Evolutionary conservation across 257 asterid genomes (phyloP).

Genomic region (Nicotiana attenuata): DNA sequence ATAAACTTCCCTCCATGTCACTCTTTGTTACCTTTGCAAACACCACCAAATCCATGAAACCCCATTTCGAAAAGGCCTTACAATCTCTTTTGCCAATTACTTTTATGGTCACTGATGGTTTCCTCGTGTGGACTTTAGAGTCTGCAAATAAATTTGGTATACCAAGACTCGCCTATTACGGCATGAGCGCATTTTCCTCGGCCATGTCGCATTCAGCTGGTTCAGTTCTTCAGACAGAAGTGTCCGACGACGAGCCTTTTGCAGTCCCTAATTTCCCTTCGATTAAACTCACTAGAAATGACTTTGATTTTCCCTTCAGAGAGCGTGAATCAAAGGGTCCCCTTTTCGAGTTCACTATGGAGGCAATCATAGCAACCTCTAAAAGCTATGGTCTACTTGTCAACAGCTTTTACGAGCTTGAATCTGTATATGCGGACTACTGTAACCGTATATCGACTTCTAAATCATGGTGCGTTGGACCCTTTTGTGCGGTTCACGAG

Average conservation of each 20-base stretch:
- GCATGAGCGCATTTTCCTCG: slow-evolving; percentile 32
- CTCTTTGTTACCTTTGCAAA: slow-evolving; percentile 36
- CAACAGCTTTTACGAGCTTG: slow-evolving; percentile 57
- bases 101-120: slow-evolving; percentile 60
- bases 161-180: slow-evolving; percentile 43
- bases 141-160: slow-evolving; percentile 41
- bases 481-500: slow-evolving; percentile 32
- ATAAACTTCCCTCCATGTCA: slow-evolving; percentile 53
- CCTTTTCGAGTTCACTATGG: slow-evolving; percentile 24
- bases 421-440: slow-evolving; percentile 26
- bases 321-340: slow-evolving; percentile 33
- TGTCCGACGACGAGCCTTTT: slow-evolving; percentile 35
- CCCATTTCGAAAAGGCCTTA: slow-evolving; percentile 43
- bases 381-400: slow-evolving; percentile 46
- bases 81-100: slow-evolving; percentile 14
- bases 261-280: slow-evolving; percentile 35
- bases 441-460: neutral
- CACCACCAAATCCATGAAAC: slow-evolving; percentile 38
- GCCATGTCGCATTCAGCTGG: neutral
- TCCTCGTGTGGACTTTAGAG: slow-evolving; percentile 57
- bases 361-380: neutral
- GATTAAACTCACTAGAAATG: slow-evolving; percentile 45
- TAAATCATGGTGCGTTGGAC: slow-evolving; percentile 44
- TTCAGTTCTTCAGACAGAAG: neutral
- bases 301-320: slow-evolving; percentile 32